Base-by-base conservation (phyloP, 441 rosid species). In the Biscutella laevigata region DNA sequence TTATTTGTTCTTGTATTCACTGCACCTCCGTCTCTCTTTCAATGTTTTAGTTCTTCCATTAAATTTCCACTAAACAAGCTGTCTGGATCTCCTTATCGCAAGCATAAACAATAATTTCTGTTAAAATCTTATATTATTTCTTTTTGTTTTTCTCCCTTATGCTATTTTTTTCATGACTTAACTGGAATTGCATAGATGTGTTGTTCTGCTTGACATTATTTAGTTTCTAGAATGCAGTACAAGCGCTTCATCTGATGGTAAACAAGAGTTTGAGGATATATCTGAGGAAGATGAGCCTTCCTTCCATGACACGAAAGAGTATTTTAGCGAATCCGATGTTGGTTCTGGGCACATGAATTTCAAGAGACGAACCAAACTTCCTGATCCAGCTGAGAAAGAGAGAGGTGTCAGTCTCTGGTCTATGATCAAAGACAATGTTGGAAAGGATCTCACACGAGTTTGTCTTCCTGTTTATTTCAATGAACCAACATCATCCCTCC, bases 371-470 rank as follows among this genome's bases (percentile, higher is more conserved):
- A 67, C 66, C 24, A 85, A 76, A 75, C 96, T 91, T 74, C 98
- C 96, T 49, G 83, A 76, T 59, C 96, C 98, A 38, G 77, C 79
- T 59, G 98, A 91, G 73, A 83, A 87, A 76, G 95, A 87, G 77
- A 87, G 77, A 77, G 95, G 94, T 40, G 94, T 83, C 49, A 91
- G 96, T 69, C 95, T 91, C 56, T 91, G 98, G 98, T 91, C 98
- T 65, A 77, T 67, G 69, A 64, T 64, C 16, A 64, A 64, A 36
- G 69, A 64, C 46, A 64, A 64, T 46, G 98, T 91, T 42, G 98
- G 98, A 59, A 91, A 91, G 74, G 98, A 91, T 77, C 86, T 91
- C 34, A 73, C 94, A 8, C 82, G 95, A 70, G 95, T 91, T 63
- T 90, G 98, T 72, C 95, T 90, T 44, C 98, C 98, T 50, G 98